These are phyloP conservation scores for Aspergillus fumigatiaffinis DNA, from an alignment of 2,329 filamentous ascomycete species.

Conservation along the genomic window DNA sequence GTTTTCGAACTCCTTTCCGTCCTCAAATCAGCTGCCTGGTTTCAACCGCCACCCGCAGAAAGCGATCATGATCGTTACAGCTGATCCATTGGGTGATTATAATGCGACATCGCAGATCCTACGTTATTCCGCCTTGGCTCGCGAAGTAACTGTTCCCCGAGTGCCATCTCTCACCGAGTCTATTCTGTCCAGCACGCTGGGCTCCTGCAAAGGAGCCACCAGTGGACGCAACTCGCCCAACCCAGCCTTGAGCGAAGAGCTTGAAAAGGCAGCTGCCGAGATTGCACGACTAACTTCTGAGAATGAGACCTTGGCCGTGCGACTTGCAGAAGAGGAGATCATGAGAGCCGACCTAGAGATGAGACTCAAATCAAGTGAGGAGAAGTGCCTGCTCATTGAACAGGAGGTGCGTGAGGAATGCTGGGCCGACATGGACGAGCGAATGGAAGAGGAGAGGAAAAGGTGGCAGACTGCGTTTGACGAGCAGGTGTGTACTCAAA, in stretches of 20 bases:
- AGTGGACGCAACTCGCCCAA: constrained; percentile 44
- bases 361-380: constrained; percentile 63
- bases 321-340: constrained; percentile 67
- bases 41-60: constrained; percentile 69
- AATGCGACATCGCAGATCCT: constrained; percentile 96
- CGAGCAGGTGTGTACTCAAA: constrained; percentile 55
- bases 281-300: constrained; percentile 75
- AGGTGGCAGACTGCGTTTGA: constrained; percentile 79
- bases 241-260: constrained; percentile 55
- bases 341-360: constrained; percentile 68
- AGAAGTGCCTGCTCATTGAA: constrained; percentile 69
- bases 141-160: constrained; percentile 87
- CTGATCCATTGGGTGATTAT: constrained; percentile 88
- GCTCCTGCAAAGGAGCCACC: constrained; percentile 29
- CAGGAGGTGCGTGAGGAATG: constrained; percentile 85
- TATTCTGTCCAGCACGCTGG: constrained; percentile 46
- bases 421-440: constrained; percentile 76
- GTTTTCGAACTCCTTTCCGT: constrained; percentile 84
- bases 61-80: constrained; percentile 93
- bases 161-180: constrained; percentile 77
- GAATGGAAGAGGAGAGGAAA: constrained; percentile 68
- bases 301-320: constrained; percentile 68
- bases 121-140: constrained; percentile 85
- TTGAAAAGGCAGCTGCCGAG: constrained; percentile 77
- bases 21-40: constrained; percentile 45